These are phyloP conservation scores for Auricularia cornea DNA, from an alignment of 768 basidiomycete genomes.

Conservation along the genomic window DNA sequence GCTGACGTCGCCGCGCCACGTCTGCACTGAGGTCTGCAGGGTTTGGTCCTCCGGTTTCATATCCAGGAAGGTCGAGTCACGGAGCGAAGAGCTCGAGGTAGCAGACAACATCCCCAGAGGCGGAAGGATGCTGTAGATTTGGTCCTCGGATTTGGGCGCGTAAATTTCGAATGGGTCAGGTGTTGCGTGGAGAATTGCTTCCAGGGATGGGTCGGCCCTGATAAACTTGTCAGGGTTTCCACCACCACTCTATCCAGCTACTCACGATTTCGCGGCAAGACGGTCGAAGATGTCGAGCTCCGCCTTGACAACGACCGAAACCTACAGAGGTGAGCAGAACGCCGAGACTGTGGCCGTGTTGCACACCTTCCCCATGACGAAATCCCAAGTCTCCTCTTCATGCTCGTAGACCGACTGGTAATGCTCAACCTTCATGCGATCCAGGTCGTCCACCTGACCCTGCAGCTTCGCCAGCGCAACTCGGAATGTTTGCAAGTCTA, in stretches of 20 bases:
- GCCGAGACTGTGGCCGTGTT: background rate
- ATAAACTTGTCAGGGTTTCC: background rate
- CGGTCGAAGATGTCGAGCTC: slow-evolving; percentile 89
- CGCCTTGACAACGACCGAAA: slow-evolving; percentile 77
- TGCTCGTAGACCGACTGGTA: slow-evolving; percentile 86
- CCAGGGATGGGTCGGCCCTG: slow-evolving; percentile 77
- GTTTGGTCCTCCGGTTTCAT: background rate
- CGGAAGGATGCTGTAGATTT: slow-evolving; percentile 88
- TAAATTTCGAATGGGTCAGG: slow-evolving; percentile 93
- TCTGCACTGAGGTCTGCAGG: background rate
- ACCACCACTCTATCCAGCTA: too few relatives aligned
- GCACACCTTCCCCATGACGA: slow-evolving; percentile 72
- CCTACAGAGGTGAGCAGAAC: slow-evolving; percentile 28
- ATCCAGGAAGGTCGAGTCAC: background rate
- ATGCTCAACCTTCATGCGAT: slow-evolving; percentile 74
- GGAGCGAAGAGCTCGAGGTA: slow-evolving; percentile 43
- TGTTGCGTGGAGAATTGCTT: slow-evolving; percentile 81
- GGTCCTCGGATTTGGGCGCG: slow-evolving; percentile 78
- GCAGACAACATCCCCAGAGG: slow-evolving; percentile 70
- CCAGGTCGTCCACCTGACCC: slow-evolving; percentile 84
- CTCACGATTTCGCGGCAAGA: slow-evolving; percentile 75
- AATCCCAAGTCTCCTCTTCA: slow-evolving; percentile 94
- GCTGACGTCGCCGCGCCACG: background rate
- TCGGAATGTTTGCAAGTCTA: slow-evolving; percentile 84
- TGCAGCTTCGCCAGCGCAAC: slow-evolving; percentile 76